Percentiles rank a stretch among this genome's conserved stretches.
Evolutionary conservation across 345 rosid species (phyloP).

Genomic region (Melastoma malabathricum): DNA sequence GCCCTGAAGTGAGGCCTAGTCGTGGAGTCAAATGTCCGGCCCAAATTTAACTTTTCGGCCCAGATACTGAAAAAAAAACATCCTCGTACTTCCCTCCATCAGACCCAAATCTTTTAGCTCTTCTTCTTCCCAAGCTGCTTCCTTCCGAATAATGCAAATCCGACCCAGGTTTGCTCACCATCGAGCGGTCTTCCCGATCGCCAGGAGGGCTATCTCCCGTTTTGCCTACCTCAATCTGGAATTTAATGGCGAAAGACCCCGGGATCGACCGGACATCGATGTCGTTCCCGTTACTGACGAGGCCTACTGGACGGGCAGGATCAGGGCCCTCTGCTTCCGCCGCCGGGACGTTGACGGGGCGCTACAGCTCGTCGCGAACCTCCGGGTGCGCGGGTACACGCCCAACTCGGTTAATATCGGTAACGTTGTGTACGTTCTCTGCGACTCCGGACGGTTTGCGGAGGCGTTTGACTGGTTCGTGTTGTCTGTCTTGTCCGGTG

Average conservation of each 20-base stretch:
- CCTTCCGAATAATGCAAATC: not conserved
- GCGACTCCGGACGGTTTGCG: slow-evolving; percentile 34
- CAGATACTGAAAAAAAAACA: not conserved
- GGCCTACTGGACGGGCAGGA: slow-evolving; percentile 40
- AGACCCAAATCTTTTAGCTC: not conserved
- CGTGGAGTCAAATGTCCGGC: no score
- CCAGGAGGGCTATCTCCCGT: no score
- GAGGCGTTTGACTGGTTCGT: slow-evolving; percentile 55
- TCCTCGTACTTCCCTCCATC: not conserved
- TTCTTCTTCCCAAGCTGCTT: slow-evolving; percentile 1
- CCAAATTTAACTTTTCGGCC: not conserved
- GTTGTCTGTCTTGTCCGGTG: slow-evolving; percentile 26
- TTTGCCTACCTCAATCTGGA: no score
- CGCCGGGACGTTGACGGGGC: slow-evolving; percentile 11
- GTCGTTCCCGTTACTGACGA: slow-evolving; percentile 19
- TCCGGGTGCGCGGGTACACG: slow-evolving; percentile 19
- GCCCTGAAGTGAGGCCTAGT: no score
- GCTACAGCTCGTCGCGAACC: slow-evolving; percentile 14
- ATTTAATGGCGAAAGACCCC: no score
- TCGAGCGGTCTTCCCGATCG: no score
- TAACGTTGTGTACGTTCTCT: slow-evolving; percentile 66
- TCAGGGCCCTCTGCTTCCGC: slow-evolving; percentile 41
- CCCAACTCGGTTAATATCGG: slow-evolving; percentile 44
- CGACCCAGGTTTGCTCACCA: no score
- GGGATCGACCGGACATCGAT: not conserved